Percentiles rank a stretch among this genome's conserved stretches.
Evolutionary conservation across 345 rosid species (phyloP).

Genomic region (Viola odorata): DNA sequence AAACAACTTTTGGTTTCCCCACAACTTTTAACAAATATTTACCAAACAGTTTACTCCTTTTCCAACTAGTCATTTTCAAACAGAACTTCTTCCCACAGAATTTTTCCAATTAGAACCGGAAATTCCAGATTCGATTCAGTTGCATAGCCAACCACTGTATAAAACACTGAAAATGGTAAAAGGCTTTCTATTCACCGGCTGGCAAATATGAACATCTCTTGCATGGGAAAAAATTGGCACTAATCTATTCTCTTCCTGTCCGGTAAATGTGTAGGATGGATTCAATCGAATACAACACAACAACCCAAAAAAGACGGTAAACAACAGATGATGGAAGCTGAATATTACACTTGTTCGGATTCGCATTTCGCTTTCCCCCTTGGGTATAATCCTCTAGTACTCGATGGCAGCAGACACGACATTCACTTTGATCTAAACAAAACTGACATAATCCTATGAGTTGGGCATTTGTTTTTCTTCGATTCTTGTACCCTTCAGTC

Average conservation of each 20-base stretch:
- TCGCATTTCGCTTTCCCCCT: conserved; percentile 10
- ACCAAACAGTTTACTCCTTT: too few relatives aligned
- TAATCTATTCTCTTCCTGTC: not conserved
- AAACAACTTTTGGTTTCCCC: too few relatives aligned
- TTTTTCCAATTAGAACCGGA: too few relatives aligned
- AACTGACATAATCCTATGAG: not conserved
- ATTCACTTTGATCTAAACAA: not conserved
- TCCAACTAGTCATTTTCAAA: too few relatives aligned
- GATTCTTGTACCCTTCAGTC: not conserved
- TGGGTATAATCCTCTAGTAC: not conserved
- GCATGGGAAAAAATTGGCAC: conserved; percentile 8
- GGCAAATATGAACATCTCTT: not conserved
- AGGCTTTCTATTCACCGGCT: not conserved
- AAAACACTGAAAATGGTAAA: not conserved
- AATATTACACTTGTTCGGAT: not conserved
- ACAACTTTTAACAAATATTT: too few relatives aligned
- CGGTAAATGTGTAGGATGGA: not conserved
- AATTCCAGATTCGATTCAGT: too few relatives aligned
- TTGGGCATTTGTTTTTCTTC: not conserved
- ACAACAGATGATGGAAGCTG: not conserved
- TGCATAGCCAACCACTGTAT: not conserved
- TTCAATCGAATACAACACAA: not conserved
- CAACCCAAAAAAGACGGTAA: not conserved
- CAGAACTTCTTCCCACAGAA: too few relatives aligned
- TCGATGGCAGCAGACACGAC: conserved; percentile 4